A percentile compares a stretch with the other conserved stretches of the same genome.
Conservation (phyloP, 805 yeast species). For the Starmerella sp. region DNA sequence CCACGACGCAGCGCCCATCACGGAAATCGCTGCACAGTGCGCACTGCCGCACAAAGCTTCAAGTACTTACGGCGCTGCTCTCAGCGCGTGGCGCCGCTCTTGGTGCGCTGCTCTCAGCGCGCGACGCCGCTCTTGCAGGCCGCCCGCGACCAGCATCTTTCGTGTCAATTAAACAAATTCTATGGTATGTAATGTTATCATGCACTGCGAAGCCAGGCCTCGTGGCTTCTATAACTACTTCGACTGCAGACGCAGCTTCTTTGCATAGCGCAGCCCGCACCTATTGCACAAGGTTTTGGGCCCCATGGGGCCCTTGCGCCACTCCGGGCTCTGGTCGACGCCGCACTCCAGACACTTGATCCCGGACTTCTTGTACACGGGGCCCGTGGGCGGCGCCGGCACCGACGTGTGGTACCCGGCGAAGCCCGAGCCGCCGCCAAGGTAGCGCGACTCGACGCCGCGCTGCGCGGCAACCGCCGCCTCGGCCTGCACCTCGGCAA, state of each 20-base stretch:
- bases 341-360: constrained; percentile 56
- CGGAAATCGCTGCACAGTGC: no score
- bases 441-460: constrained; percentile 3
- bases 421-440: background rate
- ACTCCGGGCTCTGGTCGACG: constrained; percentile 70
- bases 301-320: constrained; percentile 87
- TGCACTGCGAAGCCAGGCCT: no score
- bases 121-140: no score
- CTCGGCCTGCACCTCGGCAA: constrained; percentile 20
- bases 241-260: constrained; percentile 24
- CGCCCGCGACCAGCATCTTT: no score
- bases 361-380: constrained; percentile 8
- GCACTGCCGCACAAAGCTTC: no score
- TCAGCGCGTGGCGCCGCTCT: no score
- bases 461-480: constrained; percentile 3
- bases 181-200: no score
- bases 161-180: no score
- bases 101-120: no score
- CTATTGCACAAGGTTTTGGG: constrained; percentile 80
- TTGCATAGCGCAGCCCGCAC: constrained; percentile 59
- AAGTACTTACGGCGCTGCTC: no score
- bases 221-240: background rate
- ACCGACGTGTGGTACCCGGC: background rate
- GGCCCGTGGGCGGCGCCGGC: background rate
- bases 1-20: no score